These are phyloP conservation scores for Globisporangium echinulatum DNA, from an alignment of 352 stramenopile species.

Conservation along the genomic window DNA sequence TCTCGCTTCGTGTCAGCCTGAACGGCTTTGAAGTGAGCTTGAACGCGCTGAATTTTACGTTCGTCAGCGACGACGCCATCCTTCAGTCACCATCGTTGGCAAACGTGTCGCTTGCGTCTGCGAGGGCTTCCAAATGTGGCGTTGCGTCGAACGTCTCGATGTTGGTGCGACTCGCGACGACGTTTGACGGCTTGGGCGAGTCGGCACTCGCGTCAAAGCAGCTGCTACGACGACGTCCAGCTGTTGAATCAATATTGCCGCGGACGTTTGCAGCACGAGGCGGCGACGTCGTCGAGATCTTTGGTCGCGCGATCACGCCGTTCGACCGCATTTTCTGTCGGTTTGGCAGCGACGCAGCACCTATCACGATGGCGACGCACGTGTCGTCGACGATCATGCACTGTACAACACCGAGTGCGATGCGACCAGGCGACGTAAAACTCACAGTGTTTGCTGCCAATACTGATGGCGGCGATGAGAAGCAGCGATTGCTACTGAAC, in stretches of 20 bases:
- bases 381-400: constrained; percentile 17
- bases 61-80: not conserved
- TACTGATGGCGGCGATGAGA: not conserved
- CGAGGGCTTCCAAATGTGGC: not conserved
- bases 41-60: constrained; percentile 18
- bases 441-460: constrained; percentile 12
- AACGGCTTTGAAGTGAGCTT: constrained; percentile 33
- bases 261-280: constrained; percentile 15
- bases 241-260: constrained; percentile 15
- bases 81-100: no score
- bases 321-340: constrained; percentile 22
- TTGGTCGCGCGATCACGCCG: constrained; percentile 17
- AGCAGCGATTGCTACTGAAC: constrained; percentile 15
- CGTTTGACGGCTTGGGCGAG: no score
- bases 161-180: not conserved
- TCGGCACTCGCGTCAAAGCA: no score
- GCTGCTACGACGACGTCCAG: not conserved
- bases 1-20: constrained; percentile 24
- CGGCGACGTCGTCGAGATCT: constrained; percentile 16
- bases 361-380: constrained; percentile 11
- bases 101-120: no score
- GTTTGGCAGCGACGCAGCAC: constrained; percentile 17
- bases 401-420: constrained; percentile 18
- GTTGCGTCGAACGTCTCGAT: not conserved
- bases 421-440: constrained; percentile 5